Base-by-base conservation (phyloP, 1,284 basidiomycete species). In the Ceratobasidium sp. region DNA sequence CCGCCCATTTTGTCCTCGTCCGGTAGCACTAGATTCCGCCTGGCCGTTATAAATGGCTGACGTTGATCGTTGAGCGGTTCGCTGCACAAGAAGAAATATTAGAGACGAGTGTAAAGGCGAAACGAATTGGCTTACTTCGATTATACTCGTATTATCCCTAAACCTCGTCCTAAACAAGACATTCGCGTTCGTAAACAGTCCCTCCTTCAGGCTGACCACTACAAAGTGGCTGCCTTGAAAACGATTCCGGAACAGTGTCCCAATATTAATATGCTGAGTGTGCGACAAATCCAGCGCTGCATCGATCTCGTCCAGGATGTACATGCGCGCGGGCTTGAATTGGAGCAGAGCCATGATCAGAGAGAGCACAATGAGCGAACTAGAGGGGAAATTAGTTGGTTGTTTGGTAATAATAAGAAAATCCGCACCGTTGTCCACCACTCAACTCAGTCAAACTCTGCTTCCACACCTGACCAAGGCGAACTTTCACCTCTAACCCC, bases 311-410 rank as follows among this genome's bases (percentile, higher is more conserved):
- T 99, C 98, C 30, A 99, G 90, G 83, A 99, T 99, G 85, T 99
- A 99, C 96, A 99, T 97, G 0, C 96, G 98, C n/a, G 97, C 97
- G 1, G 97, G 96, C 84, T 99, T 98, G 90, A 99, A 99, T 85
- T 99, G 97, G 48, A 99, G 90, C 54, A 99, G 89, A 0, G 97
- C 94, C 96, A 99, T 97, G 88, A 99, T 99, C 67, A 99, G 89
- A 12, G 96, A 98, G 1, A 99, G 89, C 0, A 97, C 97, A 82
- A 99, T 99, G 79, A 99, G 89, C 0, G 97, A 98, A 79, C 96
- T 97, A 81, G 46, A 73, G 7, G 38, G 33, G 46, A 30, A 70
- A 41, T 59, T 14, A 50, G 38, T 27, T 33, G 38, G 3, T 20
- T 35, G 27, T 33, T 16, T 8, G 35, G 30, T 33, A 50, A n/a